These are phyloP conservation scores for Bombardia bombarda DNA, from an alignment of 495 filamentous ascomycete species.

Conservation along the genomic window DNA sequence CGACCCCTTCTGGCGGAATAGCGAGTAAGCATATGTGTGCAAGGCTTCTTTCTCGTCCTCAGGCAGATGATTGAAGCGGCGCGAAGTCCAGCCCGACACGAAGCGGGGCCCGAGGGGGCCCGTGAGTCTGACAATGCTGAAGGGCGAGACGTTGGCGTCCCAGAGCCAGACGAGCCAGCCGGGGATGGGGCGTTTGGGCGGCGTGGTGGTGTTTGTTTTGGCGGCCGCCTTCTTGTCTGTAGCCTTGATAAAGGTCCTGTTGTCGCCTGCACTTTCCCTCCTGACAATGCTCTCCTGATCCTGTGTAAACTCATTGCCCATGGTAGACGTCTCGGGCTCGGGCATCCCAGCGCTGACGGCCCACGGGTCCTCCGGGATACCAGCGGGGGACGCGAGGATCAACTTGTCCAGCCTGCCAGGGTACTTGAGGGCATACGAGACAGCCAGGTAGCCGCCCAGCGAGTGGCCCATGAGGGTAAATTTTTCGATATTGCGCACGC, in stretches of 20 bases:
- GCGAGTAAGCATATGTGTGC: constrained; percentile 85
- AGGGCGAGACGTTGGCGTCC: constrained; percentile 96
- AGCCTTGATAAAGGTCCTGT: constrained; percentile 9
- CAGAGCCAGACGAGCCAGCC: constrained; percentile 87
- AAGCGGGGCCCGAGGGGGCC: constrained; percentile 89
- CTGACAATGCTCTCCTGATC: constrained; percentile 55
- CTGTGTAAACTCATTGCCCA: constrained; percentile 66
- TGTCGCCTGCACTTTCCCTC: constrained; percentile 11
- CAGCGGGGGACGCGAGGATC: constrained; percentile 87
- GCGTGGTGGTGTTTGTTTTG: constrained; percentile 14
- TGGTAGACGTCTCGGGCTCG: constrained; percentile 59
- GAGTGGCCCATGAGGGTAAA: constrained; percentile 93
- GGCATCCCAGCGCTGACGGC: constrained; percentile 77
- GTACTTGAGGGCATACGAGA: constrained; percentile 93
- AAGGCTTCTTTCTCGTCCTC: constrained; percentile 72
- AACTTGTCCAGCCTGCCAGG: constrained; percentile 90
- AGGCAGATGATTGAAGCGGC: constrained; percentile 84
- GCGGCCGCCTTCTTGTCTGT: constrained; percentile 20
- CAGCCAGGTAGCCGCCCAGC: constrained; percentile 87
- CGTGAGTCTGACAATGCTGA: constrained; percentile 78
- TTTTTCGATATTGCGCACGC: constrained; percentile 77
- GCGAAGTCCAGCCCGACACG: constrained; percentile 89
- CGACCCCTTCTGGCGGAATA: constrained; percentile 88
- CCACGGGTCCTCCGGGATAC: constrained; percentile 91
- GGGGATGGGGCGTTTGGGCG: constrained; percentile 53